phyloP scores from a whole-genome alignment of 345 rosid genomes.

The Draba incana region DNA sequence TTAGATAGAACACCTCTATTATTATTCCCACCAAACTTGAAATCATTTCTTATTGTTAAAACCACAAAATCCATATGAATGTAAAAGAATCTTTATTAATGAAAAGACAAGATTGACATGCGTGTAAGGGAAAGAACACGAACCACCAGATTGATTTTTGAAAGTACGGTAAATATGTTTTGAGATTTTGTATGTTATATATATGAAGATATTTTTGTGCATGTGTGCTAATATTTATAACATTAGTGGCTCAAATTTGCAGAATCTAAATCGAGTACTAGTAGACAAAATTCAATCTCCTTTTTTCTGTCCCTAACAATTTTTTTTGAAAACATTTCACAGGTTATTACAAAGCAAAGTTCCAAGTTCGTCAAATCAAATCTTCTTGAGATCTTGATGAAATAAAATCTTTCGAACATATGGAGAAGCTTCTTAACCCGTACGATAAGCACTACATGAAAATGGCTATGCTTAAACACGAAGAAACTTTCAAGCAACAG shows the following conservation, averaged over 20 bases:
- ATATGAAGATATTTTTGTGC: slow-evolving; percentile 41
- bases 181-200: slow-evolving; percentile 32
- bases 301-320: not conserved
- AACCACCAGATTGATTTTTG: slow-evolving; percentile 29
- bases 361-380: slow-evolving; percentile 29
- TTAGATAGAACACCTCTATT: slow-evolving; percentile 30
- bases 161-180: slow-evolving; percentile 28
- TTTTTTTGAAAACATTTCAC: slow-evolving; percentile 4
- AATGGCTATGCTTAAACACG: slow-evolving; percentile 92
- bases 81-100: slow-evolving; percentile 30
- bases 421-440: slow-evolving; percentile 78
- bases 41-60: slow-evolving; percentile 26
- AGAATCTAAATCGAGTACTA: slow-evolving; percentile 44
- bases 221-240: slow-evolving; percentile 35
- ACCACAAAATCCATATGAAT: slow-evolving; percentile 35
- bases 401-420: slow-evolving; percentile 37
- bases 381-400: slow-evolving; percentile 38
- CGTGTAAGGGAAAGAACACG: slow-evolving; percentile 41
- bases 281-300: not conserved
- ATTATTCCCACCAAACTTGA: slow-evolving; percentile 40
- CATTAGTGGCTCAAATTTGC: slow-evolving; percentile 37
- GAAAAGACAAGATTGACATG: slow-evolving; percentile 42
- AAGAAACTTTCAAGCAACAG: slow-evolving; percentile 97
- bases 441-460: slow-evolving; percentile 85
- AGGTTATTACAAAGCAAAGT: slow-evolving; percentile 19